A percentile compares a stretch with the other conserved stretches of the same genome.
phyloP scores from a whole-genome alignment of 2,329 filamentous ascomycete species.

The Tolypocladium tropicale region DNA sequence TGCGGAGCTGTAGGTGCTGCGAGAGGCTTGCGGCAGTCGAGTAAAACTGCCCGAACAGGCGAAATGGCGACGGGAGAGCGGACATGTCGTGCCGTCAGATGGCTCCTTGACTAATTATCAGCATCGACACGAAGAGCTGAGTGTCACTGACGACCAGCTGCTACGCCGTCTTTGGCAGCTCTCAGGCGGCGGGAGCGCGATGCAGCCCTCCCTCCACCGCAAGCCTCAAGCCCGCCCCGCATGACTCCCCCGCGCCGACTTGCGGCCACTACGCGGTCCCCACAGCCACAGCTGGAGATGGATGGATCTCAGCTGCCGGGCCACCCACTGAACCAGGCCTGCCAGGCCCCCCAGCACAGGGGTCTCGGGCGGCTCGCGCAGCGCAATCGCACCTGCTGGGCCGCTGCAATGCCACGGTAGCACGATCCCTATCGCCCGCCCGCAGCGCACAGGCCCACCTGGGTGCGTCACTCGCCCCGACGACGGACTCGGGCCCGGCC shows the following conservation, averaged over 20 bases:
- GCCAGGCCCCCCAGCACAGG: not conserved
- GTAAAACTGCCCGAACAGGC: not conserved
- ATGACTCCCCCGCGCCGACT: not conserved
- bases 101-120: not conserved
- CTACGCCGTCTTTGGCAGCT: not conserved
- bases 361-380: not conserved
- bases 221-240: not conserved
- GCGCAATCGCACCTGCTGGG: not conserved
- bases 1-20: too few species aligned
- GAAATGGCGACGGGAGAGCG: not conserved
- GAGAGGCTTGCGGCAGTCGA: not conserved
- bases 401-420: not conserved
- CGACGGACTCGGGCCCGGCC: not conserved
- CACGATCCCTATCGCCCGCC: not conserved
- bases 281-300: too few species aligned
- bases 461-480: constrained; percentile 1
- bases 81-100: not conserved
- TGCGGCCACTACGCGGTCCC: not conserved
- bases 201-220: not conserved
- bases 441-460: not conserved
- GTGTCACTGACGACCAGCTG: not conserved
- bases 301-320: too few species aligned
- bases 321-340: not conserved
- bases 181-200: not conserved
- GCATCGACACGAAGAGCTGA: not conserved